These are phyloP conservation scores for Gonium pectorale DNA, from an alignment of 139 green algal genomes.

Conservation along the genomic window DNA sequence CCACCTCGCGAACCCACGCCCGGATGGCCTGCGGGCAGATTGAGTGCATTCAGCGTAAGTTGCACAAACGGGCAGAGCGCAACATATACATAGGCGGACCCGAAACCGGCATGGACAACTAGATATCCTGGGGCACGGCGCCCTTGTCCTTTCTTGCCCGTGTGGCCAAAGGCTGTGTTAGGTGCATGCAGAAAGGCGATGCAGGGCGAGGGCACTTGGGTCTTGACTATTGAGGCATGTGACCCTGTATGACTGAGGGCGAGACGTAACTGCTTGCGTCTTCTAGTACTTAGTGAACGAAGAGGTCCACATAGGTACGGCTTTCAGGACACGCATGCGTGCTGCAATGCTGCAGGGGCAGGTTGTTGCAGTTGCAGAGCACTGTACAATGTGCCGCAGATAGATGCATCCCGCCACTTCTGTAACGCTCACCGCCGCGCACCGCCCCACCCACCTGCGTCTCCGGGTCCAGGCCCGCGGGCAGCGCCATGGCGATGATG, in stretches of 20 bases:
- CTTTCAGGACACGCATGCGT: too few species aligned
- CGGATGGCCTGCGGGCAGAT: slow-evolving; percentile 5
- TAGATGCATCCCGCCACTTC: too few species aligned
- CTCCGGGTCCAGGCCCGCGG: slow-evolving; percentile 37
- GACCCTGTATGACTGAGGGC: too few species aligned
- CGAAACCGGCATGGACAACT: too few species aligned
- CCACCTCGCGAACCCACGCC: slow-evolving; percentile 3
- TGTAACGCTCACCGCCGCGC: not conserved
- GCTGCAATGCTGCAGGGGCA: too few species aligned
- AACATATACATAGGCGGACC: not conserved
- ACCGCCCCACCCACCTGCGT: slow-evolving; percentile 28
- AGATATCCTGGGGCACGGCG: too few species aligned
- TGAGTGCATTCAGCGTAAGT: not conserved
- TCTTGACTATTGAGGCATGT: too few species aligned
- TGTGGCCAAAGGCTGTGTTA: too few species aligned
- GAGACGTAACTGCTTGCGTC: too few species aligned
- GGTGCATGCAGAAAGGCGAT: not conserved
- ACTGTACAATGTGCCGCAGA: too few species aligned
- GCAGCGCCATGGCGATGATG: slow-evolving; percentile 41
- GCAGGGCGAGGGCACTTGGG: not conserved
- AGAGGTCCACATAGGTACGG: not conserved
- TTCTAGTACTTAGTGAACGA: not conserved
- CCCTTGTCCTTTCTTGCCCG: too few species aligned
- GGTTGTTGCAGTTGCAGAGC: too few species aligned
- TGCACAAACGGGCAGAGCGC: not conserved